These are phyloP conservation scores for Cryphonectria japonica DNA, from an alignment of 2,329 filamentous ascomycete genomes.

Conservation along the genomic window DNA sequence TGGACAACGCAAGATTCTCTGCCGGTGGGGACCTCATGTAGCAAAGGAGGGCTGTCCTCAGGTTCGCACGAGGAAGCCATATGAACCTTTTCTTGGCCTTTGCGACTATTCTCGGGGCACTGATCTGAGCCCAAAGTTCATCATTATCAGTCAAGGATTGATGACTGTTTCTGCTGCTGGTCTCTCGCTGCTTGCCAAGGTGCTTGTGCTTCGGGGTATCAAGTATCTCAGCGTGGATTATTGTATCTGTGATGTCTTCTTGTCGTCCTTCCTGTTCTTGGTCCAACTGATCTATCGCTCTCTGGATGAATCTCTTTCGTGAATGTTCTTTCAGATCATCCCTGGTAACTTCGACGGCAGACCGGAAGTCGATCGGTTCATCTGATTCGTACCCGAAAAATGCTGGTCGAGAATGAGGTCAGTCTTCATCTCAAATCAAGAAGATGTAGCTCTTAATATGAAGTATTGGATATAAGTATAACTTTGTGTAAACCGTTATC, in stretches of 20 bases:
- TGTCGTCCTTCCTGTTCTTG: neutral
- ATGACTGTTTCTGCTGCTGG: too few relatives aligned
- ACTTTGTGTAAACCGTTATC: neutral
- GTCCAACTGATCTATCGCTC: too few relatives aligned
- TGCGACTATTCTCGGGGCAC: neutral
- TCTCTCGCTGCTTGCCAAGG: neutral
- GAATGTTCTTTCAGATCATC: neutral
- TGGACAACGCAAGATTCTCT: neutral
- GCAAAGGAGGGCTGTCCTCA: neutral
- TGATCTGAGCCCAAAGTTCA: neutral
- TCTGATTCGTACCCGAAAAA: neutral
- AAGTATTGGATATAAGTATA: neutral
- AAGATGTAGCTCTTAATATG: neutral
- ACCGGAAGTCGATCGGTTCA: neutral
- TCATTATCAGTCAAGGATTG: too few relatives aligned
- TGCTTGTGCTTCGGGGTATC: neutral
- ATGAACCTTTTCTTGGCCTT: neutral
- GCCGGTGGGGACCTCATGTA: neutral
- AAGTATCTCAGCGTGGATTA: neutral
- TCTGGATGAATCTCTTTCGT: neutral
- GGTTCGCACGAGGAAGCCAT: neutral
- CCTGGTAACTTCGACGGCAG: neutral
- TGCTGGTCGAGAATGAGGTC: neutral
- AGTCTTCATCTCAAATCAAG: neutral
- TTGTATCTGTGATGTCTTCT: neutral